phyloP scores from a whole-genome alignment of 352 stramenopile species.

The Aphanomyces invadans region DNA sequence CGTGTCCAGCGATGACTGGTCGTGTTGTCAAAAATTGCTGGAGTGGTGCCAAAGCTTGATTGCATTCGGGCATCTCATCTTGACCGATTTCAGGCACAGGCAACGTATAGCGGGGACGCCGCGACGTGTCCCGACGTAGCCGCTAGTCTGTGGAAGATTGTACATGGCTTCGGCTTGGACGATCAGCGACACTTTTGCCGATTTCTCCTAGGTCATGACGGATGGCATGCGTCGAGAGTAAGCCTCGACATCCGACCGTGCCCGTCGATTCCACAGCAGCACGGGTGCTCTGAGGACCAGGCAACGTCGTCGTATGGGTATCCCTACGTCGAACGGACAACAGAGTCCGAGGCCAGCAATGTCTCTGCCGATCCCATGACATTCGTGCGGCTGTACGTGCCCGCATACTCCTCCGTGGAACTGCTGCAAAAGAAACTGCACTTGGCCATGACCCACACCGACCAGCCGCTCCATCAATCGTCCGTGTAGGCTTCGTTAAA shows the following conservation, averaged over 20 bases:
- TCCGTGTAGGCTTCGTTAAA: too few species aligned
- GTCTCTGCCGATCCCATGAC: neutral
- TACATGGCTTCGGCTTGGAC: neutral
- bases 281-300: neutral
- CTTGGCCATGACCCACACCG: slow-evolving; percentile 38
- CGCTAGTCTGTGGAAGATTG: neutral
- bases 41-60: too few species aligned
- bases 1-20: too few species aligned
- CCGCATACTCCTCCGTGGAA: slow-evolving; percentile 42
- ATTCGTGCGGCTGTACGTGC: slow-evolving; percentile 39
- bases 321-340: slow-evolving; percentile 2
- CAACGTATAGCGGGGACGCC: neutral
- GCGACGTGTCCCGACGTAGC: neutral
- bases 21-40: too few species aligned
- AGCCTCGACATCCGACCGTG: neutral
- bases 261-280: neutral
- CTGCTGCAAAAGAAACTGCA: slow-evolving; percentile 53
- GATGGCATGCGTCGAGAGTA: neutral
- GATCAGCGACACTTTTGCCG: slow-evolving; percentile 5
- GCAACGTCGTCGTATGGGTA: neutral
- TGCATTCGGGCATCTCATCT: too few species aligned
- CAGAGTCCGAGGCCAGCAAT: too few species aligned
- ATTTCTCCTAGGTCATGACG: slow-evolving; percentile 4
- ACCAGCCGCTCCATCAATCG: neutral
- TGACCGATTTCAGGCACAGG: neutral